Conservation (phyloP, 768 basidiomycete genomes). For the Termitomyces bulborhizus region DNA sequence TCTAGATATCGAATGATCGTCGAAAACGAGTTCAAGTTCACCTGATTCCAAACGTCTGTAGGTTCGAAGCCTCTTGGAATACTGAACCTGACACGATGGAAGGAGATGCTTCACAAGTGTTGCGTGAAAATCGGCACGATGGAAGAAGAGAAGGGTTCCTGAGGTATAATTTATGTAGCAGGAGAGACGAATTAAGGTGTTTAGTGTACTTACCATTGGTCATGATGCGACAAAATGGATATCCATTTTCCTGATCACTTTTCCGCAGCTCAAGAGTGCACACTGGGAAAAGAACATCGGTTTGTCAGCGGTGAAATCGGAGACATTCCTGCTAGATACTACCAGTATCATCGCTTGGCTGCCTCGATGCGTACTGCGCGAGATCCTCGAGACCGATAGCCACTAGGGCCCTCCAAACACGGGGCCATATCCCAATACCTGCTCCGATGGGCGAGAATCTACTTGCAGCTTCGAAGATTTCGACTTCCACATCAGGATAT, state of each 20-base stretch:
- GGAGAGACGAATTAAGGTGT: neutral
- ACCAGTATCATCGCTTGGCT: conserved; percentile 17
- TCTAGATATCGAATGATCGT: conserved; percentile 35
- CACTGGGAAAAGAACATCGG: conserved; percentile 6
- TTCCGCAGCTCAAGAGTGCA: conserved; percentile 24
- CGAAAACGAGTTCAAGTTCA: conserved; percentile 28
- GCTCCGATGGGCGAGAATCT: conserved; percentile 14
- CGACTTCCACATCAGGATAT: conserved; percentile 8
- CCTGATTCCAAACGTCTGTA: conserved; percentile 24
- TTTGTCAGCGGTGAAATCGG: neutral
- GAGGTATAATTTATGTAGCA: neutral
- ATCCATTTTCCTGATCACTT: conserved; percentile 23
- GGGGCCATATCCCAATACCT: conserved; percentile 19
- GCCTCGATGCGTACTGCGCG: conserved; percentile 10
- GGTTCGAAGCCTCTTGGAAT: conserved; percentile 35
- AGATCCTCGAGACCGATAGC: conserved; percentile 30
- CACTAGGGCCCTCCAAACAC: conserved; percentile 32
- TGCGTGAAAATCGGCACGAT: conserved; percentile 45
- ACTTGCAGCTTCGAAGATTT: conserved; percentile 13
- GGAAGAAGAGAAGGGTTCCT: conserved; percentile 28
- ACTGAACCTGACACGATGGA: conserved; percentile 25
- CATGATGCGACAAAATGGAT: conserved; percentile 19
- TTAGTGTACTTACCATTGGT: conserved; percentile 18
- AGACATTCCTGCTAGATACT: neutral
- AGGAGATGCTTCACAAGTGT: conserved; percentile 35